Evolutionary conservation across 192 early-diverging fungal species (phyloP).

Genomic region (Coemansia sp.): DNA sequence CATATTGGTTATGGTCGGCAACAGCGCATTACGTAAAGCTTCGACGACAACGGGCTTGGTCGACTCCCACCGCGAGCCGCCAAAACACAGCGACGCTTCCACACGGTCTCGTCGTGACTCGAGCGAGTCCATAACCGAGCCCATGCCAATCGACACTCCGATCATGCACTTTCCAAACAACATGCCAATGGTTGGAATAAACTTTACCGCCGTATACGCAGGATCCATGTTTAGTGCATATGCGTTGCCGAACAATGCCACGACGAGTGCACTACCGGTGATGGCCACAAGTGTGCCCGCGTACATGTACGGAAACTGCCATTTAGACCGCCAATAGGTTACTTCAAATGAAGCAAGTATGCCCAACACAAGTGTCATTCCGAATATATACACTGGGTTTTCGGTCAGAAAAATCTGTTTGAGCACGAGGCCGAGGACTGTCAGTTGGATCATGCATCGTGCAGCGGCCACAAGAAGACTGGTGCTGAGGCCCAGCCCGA

Average conservation of each 20-base stretch:
- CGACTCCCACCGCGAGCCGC: conserved; percentile 80
- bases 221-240: conserved; percentile 71
- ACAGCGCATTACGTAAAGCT: conserved; percentile 68
- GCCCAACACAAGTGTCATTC: conserved; percentile 61
- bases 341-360: conserved; percentile 67
- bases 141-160: conserved; percentile 67
- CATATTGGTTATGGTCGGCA: conserved; percentile 81
- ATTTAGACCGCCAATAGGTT: conserved; percentile 70
- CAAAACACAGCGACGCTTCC: conserved; percentile 68
- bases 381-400: conserved; percentile 62
- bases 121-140: conserved; percentile 62
- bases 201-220: conserved; percentile 70
- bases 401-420: conserved; percentile 66
- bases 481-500: conserved; percentile 67
- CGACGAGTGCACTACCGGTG: conserved; percentile 20
- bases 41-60: conserved; percentile 70
- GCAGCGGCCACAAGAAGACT: conserved; percentile 66
- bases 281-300: conserved; percentile 53
- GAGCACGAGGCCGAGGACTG: conserved; percentile 67
- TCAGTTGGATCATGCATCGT: conserved; percentile 79
- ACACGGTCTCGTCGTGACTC: conserved; percentile 56
- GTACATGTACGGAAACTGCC: conserved; percentile 74
- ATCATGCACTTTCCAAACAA: conserved; percentile 80
- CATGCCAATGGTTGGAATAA: conserved; percentile 89
- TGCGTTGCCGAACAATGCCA: conserved; percentile 37